phyloP scores from a whole-genome alignment of 1,284 basidiomycete genomes.

The Moniliophthora roreri region DNA sequence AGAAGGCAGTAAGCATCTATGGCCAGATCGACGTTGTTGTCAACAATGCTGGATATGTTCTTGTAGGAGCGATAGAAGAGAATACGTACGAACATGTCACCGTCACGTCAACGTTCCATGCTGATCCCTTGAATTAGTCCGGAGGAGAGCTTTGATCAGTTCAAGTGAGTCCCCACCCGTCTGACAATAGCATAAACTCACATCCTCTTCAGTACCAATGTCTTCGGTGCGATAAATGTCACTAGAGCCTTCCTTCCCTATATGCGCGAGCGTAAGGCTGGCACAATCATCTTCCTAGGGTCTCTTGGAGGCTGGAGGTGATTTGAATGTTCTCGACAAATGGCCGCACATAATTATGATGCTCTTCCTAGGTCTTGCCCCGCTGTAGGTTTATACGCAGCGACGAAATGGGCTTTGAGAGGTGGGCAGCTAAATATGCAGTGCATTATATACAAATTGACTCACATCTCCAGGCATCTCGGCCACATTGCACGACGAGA shows the following conservation, averaged over 20 bases:
- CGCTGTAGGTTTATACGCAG: slow-evolving; percentile 4
- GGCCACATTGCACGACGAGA: slow-evolving; percentile 36
- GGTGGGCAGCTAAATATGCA: background rate
- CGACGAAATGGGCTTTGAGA: slow-evolving; percentile 7
- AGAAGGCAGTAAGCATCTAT: slow-evolving; percentile 28
- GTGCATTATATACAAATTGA: background rate
- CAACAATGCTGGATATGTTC: slow-evolving; percentile 34
- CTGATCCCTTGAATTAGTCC: slow-evolving; percentile 19
- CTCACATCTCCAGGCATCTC: slow-evolving; percentile 29
- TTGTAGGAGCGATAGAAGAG: slow-evolving; percentile 27
- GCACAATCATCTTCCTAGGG: slow-evolving; percentile 35
- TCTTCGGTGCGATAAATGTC: slow-evolving; percentile 39
- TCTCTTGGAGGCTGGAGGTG: slow-evolving; percentile 32
- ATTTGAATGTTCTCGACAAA: background rate
- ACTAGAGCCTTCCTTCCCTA: slow-evolving; percentile 37
- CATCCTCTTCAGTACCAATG: slow-evolving; percentile 27
- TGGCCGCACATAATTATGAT: background rate
- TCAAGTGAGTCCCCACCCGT: slow-evolving; percentile 24
- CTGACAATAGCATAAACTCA: background rate
- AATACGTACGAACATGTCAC: slow-evolving; percentile 21
- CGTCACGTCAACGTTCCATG: background rate
- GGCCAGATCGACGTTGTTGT: slow-evolving; percentile 36
- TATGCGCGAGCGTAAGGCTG: slow-evolving; percentile 31
- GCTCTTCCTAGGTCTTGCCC: background rate
- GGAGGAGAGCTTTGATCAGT: slow-evolving; percentile 29